A percentile compares a stretch with the other conserved stretches of the same genome.
phyloP scores from a whole-genome alignment of 2,329 filamentous ascomycete species.

The Aplosporella prunicola region DNA sequence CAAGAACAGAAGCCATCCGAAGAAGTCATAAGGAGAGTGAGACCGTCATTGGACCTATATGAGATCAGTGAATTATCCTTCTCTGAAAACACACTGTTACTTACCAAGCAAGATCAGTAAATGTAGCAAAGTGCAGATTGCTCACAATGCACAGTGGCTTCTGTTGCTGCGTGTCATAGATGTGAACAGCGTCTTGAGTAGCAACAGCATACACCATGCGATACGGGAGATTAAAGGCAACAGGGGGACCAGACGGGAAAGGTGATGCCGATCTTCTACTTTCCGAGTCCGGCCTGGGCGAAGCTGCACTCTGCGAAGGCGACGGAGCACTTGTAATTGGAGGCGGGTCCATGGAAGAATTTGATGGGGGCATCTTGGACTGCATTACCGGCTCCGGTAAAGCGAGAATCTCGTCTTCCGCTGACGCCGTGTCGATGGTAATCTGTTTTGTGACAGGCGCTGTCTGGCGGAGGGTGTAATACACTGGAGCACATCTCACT shows the following conservation, averaged over 20 bases:
- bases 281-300: conserved; percentile 45
- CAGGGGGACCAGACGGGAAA: conserved; percentile 37
- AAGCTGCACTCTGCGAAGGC: conserved; percentile 42
- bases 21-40: conserved; percentile 84
- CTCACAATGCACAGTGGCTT: conserved; percentile 90
- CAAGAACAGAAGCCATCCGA: conserved; percentile 97
- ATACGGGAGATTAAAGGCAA: conserved; percentile 79
- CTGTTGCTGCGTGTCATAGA: conserved; percentile 96
- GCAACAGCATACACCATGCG: conserved; percentile 94
- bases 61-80: conserved; percentile 14
- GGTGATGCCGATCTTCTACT: conserved; percentile 45
- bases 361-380: conserved; percentile 47
- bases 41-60: conserved; percentile 62
- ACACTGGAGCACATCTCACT: conserved; percentile 83
- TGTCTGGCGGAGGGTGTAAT: conserved; percentile 67
- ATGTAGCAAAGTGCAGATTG: conserved; percentile 94
- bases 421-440: conserved; percentile 85
- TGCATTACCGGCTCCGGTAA: conserved; percentile 70
- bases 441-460: conserved; percentile 70
- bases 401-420: conserved; percentile 72
- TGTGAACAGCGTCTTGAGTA: conserved; percentile 85
- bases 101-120: conserved; percentile 92
- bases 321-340: conserved; percentile 49
- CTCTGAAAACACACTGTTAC: too few relatives aligned
- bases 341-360: conserved; percentile 73